Conservation (phyloP, 371 early-diverging fungal species). For the Furculomyces boomerangus region DNA sequence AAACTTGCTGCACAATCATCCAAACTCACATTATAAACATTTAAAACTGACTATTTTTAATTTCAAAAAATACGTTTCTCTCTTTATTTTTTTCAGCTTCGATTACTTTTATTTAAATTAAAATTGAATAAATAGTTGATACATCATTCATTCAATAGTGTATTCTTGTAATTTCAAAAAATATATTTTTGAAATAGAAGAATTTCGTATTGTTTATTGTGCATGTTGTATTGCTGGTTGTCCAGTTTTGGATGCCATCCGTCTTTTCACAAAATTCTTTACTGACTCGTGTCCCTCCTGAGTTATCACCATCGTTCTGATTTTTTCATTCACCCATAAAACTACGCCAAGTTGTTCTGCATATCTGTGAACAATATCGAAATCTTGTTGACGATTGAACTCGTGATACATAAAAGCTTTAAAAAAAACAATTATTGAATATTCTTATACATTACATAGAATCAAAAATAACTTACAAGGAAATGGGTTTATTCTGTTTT, state of each 20-base stretch:
- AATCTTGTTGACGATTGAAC: slow-evolving; percentile 58
- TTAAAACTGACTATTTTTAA: too few relatives aligned
- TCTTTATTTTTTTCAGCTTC: too few relatives aligned
- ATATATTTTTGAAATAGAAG: too few relatives aligned
- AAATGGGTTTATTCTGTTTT: slow-evolving; percentile 57
- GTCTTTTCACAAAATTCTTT: slow-evolving; percentile 31
- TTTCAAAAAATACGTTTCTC: too few relatives aligned
- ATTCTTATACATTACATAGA: too few relatives aligned
- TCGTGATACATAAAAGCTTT: slow-evolving; percentile 66
- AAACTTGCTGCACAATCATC: background rate
- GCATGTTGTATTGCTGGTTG: too few relatives aligned
- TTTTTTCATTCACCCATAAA: slow-evolving; percentile 48
- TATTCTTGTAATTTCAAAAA: too few relatives aligned
- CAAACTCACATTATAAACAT: background rate
- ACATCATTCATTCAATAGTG: too few relatives aligned
- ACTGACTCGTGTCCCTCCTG: slow-evolving; percentile 38
- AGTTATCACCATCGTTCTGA: slow-evolving; percentile 41
- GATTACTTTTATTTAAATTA: too few relatives aligned
- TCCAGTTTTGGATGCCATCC: slow-evolving; percentile 3
- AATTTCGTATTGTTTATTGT: too few relatives aligned
- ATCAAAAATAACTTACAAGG: slow-evolving; percentile 16
- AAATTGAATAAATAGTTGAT: too few relatives aligned
- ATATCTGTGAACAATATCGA: slow-evolving; percentile 49
- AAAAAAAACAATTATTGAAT: background rate
- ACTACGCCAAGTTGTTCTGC: slow-evolving; percentile 61